Evolutionary conservation across 1,284 basidiomycete genomes (phyloP), one percentile per base, ranked within the genome.

Genomic region (Chalciporus sp.): DNA sequence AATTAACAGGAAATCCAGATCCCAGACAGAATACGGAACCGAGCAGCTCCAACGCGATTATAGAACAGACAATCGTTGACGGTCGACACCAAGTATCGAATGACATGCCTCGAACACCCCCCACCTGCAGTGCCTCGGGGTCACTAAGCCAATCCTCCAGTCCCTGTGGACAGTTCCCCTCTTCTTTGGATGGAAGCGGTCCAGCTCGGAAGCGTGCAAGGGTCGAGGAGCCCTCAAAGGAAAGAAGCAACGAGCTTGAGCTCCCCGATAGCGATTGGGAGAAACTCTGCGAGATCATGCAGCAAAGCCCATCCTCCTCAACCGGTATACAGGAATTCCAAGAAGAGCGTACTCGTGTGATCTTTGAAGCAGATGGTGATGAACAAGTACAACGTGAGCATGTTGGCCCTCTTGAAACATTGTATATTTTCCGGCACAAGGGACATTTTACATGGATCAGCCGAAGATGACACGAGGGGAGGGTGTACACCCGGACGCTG

Each of bases 41-140:
- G 14, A 53, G 50, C 14, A 56, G 43, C 29, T 37, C 48, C 19
- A 26, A 39, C 16, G 17, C 31, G 7, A 33, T 6, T 3, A 23
- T 33, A 14, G 37, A 33, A 7, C 37, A 44, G 4, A 40, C 52
- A 1, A 5, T 29, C 20, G 28, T 42, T 35, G 31, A 29, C 19
- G 27, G 27, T 2, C 58, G 27, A 23, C 44, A 57, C 12, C 45
- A 42, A 23, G 40, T 48, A 31, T 29, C 40, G 11, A 37, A 57
- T 27, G 47, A 52, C 27, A 11, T 31, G 12, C 17, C 28, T 7
- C 42, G 44, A 42, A 12, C 35, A 26, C 47, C 26, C 10, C 23
- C 45, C 11, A 23, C 28, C 26, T 17, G 45, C 35, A 40, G 41
- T 23, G 47, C 3, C 23, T 6, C 6, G 23, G 23, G 44, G 29